Percentiles rank a stretch among this genome's conserved stretches.
phyloP scores from a whole-genome alignment of 352 stramenopile genomes.

The Phytopythium montanum region DNA sequence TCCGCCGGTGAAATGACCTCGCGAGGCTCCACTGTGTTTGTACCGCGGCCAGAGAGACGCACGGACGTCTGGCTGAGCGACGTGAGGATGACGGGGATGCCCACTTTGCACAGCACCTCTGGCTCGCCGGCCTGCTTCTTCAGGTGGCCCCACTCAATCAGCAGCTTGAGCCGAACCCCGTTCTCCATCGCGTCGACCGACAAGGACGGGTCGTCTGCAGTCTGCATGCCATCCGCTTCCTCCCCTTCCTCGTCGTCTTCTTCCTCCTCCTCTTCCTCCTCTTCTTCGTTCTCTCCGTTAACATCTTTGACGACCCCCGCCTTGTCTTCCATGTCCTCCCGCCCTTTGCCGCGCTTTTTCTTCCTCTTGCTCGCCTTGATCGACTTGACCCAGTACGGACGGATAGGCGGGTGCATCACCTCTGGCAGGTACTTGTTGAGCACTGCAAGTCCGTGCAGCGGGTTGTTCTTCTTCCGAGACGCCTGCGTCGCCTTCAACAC shows the following conservation, averaged over 20 bases:
- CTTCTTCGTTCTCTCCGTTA: conserved; percentile 25
- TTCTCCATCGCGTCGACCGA: conserved; percentile 87
- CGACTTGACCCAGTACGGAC: conserved; percentile 77
- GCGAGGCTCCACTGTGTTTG: conserved; percentile 41
- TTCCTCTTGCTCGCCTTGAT: conserved; percentile 21
- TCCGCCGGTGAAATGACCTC: conserved; percentile 59
- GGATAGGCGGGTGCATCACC: conserved; percentile 68
- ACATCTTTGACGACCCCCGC: conserved; percentile 1
- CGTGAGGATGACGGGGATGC: conserved; percentile 80
- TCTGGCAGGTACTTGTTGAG: conserved; percentile 57
- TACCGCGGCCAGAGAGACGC: conserved; percentile 61
- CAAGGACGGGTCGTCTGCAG: conserved; percentile 63
- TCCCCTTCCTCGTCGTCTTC: conserved; percentile 57
- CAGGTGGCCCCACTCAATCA: conserved; percentile 77
- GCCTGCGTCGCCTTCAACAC: conserved; percentile 68
- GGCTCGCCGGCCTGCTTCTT: conserved; percentile 64
- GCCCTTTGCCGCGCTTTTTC: conserved; percentile 15
- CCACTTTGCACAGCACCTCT: conserved; percentile 79
- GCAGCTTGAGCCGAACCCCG: conserved; percentile 66
- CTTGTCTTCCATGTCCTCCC: conserved; percentile 10
- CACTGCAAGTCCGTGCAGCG: conserved; percentile 51
- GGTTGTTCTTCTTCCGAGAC: conserved; percentile 44
- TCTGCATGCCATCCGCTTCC: conserved; percentile 49
- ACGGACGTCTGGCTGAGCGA: conserved; percentile 79
- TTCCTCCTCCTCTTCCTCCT: conserved; percentile 29